Base-by-base conservation (phyloP, 1,284 basidiomycete species). In the Vanrija humicola region DNA sequence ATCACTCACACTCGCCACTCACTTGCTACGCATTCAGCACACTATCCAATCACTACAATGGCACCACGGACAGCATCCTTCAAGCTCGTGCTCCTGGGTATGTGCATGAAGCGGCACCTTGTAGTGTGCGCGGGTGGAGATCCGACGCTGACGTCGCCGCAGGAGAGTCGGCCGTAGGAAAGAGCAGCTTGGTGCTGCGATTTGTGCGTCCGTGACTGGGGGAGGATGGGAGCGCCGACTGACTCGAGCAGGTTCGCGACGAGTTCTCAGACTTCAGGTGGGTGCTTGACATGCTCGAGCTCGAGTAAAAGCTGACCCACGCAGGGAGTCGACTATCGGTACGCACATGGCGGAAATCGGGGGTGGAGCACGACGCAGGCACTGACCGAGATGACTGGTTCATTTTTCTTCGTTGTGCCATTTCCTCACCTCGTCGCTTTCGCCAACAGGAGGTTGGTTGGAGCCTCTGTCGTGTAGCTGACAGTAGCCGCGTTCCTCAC, bases 191-290 rank as follows among this genome's bases (percentile, higher is more conserved):
- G 57, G 95, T 98, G 52, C 80, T 98, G 63, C 84, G 93, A 56
- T 98, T 98, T 70, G 94, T 98, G 65, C 90, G 74, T 68, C 3
- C 40, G 15, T 25, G 29, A 19, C 29, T 45, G 43, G 44, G 10
- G 21, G 9, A 6, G 6, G 40, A 18, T 18, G n/a, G 6, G 40
- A 12, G 19, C 40, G 40, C 19, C 19, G n/a, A 42, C 40, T 42
- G 40, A 42, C 40, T 21, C 5, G 15, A 2, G 16, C 54, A 76
- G 74, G 74, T 76, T 26, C 69, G 95, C 77, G 89, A 96, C 76
- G 93, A 98, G 75, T 98, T 98, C 68, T 93, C 96, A 67, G 94
- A 98, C 77, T 98, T 95, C 77, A 82, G 94, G 79, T 93, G 90
- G 77, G 73, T 49, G n/a, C n/a, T 15, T 39, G 34, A 16, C 21